Evolutionary conservation across 1,284 basidiomycete species (phyloP).

Genomic region (Wolfiporia cocos): DNA sequence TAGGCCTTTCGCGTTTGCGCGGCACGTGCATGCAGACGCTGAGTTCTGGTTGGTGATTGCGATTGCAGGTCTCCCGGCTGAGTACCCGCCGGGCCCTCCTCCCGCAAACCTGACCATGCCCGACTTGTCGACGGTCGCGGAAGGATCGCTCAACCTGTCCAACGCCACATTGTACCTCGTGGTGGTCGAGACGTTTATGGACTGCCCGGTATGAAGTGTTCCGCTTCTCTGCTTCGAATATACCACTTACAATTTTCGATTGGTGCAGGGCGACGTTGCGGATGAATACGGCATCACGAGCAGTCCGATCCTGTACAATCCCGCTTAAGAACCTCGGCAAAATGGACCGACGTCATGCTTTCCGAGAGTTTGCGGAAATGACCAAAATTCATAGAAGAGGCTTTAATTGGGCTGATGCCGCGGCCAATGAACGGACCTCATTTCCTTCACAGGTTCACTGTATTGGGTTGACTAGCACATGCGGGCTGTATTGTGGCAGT

Average conservation of each 20-base stretch:
- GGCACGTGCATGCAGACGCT: not conserved
- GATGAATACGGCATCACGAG: slow-evolving; percentile 16
- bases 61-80: not conserved
- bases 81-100: slow-evolving; percentile 2
- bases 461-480: too few species aligned
- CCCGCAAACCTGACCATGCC: slow-evolving; percentile 9
- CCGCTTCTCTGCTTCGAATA: too few species aligned
- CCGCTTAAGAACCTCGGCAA: too few species aligned
- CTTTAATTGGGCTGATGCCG: too few species aligned
- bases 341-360: too few species aligned
- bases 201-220: slow-evolving; percentile 8
- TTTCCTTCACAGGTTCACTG: too few species aligned
- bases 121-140: not conserved
- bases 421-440: too few species aligned
- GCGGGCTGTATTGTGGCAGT: too few species aligned
- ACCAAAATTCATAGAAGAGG: too few species aligned
- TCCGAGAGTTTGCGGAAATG: not conserved
- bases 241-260: too few species aligned
- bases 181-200: slow-evolving; percentile 9
- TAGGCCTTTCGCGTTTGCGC: slow-evolving; percentile 2
- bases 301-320: slow-evolving; percentile 11
- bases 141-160: not conserved
- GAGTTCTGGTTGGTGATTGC: not conserved
- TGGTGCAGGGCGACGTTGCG: slow-evolving; percentile 9
- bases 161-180: slow-evolving; percentile 6